phyloP scores from a whole-genome alignment of 2,329 filamentous ascomycete genomes.

The Westerdykella ornata region DNA sequence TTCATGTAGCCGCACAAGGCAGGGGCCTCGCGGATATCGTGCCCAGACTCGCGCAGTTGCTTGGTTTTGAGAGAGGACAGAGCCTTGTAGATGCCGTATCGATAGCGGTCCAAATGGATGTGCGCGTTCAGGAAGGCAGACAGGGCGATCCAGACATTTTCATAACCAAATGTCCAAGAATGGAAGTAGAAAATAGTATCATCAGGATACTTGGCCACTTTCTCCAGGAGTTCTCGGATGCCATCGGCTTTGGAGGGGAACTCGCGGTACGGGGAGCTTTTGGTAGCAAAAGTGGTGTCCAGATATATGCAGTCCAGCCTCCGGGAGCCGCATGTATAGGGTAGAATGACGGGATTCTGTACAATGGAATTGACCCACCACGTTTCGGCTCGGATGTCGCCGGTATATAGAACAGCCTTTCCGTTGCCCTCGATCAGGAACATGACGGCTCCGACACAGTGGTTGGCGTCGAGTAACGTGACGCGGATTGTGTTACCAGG shows the following conservation, averaged over 20 bases:
- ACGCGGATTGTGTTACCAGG: slow-evolving; percentile 66
- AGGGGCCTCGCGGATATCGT: slow-evolving; percentile 52
- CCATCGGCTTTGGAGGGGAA: slow-evolving; percentile 68
- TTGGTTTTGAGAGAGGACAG: slow-evolving; percentile 33
- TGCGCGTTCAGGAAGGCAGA: slow-evolving; percentile 61
- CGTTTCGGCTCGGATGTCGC: slow-evolving; percentile 76
- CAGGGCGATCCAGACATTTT: slow-evolving; percentile 83
- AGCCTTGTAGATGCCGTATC: slow-evolving; percentile 64
- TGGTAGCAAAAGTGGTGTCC: slow-evolving; percentile 70
- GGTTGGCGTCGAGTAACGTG: slow-evolving; percentile 84
- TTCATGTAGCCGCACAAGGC: slow-evolving; percentile 66
- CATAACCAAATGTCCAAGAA: slow-evolving; percentile 89
- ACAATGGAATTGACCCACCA: slow-evolving; percentile 76
- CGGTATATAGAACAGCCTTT: slow-evolving; percentile 77
- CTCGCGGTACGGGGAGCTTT: slow-evolving; percentile 42
- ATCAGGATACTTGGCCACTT: slow-evolving; percentile 60
- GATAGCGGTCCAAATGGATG: slow-evolving; percentile 80
- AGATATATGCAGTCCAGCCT: slow-evolving; percentile 76
- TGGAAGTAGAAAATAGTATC: slow-evolving; percentile 78
- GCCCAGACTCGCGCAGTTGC: slow-evolving; percentile 26
- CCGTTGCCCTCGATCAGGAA: slow-evolving; percentile 73
- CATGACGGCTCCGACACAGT: slow-evolving; percentile 86
- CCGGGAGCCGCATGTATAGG: slow-evolving; percentile 51
- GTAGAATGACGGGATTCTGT: slow-evolving; percentile 65
- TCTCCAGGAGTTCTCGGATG: slow-evolving; percentile 62